Percentiles rank a stretch among this genome's conserved stretches.
These are phyloP conservation scores for Penicillium aurantiogriseum DNA, from an alignment of 2,329 filamentous ascomycete genomes.

Conservation along the genomic window DNA sequence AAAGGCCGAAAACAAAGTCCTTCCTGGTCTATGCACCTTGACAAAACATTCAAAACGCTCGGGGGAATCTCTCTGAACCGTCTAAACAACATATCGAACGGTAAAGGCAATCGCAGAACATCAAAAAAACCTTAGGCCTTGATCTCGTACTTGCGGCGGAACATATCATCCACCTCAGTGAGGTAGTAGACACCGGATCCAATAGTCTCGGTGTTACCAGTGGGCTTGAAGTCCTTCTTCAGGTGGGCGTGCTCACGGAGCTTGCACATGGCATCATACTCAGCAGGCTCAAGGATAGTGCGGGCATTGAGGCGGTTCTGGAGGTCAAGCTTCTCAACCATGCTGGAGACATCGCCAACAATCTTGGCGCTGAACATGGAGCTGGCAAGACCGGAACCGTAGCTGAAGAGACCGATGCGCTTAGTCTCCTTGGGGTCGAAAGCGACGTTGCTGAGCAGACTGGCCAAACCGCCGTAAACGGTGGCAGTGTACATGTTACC, in stretches of 20 bases:
- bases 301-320: conserved; percentile 66
- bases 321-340: conserved; percentile 68
- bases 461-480: conserved; percentile 57
- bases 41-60: conserved; percentile 29
- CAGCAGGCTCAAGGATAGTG: conserved; percentile 65
- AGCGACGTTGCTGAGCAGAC: conserved; percentile 63
- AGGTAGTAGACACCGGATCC: conserved; percentile 72
- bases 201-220: conserved; percentile 67
- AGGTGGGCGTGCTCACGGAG: conserved; percentile 80
- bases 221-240: conserved; percentile 73
- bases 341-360: conserved; percentile 65
- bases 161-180: conserved; percentile 78
- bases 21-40: conserved; percentile 26
- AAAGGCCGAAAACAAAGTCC: neutral
- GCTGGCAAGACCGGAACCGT: conserved; percentile 73
- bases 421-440: conserved; percentile 66
- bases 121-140: conserved; percentile 58
- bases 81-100: conserved; percentile 33
- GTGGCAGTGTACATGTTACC: conserved; percentile 64
- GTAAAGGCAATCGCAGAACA: conserved; percentile 23
- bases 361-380: conserved; percentile 68
- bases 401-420: conserved; percentile 74
- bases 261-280: conserved; percentile 77
- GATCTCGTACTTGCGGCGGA: conserved; percentile 73
- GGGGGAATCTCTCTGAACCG: conserved; percentile 37